Evolutionary conservation across 2,329 filamentous ascomycete species (phyloP), one percentile per base, ranked within the genome.

Genomic region (Trichoderma citrinoviride): DNA sequence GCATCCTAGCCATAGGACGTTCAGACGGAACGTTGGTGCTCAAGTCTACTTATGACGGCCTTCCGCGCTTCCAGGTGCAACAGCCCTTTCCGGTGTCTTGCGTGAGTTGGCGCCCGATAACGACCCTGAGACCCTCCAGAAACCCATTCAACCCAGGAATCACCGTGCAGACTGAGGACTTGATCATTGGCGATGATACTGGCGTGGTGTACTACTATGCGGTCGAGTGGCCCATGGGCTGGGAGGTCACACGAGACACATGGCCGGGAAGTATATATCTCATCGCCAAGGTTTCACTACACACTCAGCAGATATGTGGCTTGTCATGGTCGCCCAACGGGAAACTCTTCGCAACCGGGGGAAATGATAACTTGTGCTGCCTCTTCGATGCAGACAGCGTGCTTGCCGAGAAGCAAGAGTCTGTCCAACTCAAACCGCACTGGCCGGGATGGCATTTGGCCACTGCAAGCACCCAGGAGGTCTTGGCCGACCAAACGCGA

Each of bases 221-320:
- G 1, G 82, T 99, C 8, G 93, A 98, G 75, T 98, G 94, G 93
- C 86, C 87, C 5, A 78, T 83, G 56, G 77, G 83, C 46, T 87
- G 83, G 78, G 87, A 91, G 71, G 82, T 91, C 7, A 76, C 79
- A 61, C 79, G 80, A 6, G 85, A 90, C 73, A 85, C 84, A 57
- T 96, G 92, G 91, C 83, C 87, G 33, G 93, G 93, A 15, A 84
- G 87, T 40, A 88, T 96, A 80, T 91, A 85, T 1, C 81, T 97
- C 25, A 79, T 97, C 58, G 89, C 90, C 23, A 88, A 88, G 68
- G 89, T 98, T 70, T 83, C 83, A 37, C 86, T 92, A 7, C 94
- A 98, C 74, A 86, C 83, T 1, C 93, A 97, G 76, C 93, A 98
- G 73, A 89, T 99, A 62, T 99, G 95, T 72, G 94, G 94, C 1